Base-by-base conservation (phyloP, 257 asterid genomes). In the Lycium barbarum region DNA sequence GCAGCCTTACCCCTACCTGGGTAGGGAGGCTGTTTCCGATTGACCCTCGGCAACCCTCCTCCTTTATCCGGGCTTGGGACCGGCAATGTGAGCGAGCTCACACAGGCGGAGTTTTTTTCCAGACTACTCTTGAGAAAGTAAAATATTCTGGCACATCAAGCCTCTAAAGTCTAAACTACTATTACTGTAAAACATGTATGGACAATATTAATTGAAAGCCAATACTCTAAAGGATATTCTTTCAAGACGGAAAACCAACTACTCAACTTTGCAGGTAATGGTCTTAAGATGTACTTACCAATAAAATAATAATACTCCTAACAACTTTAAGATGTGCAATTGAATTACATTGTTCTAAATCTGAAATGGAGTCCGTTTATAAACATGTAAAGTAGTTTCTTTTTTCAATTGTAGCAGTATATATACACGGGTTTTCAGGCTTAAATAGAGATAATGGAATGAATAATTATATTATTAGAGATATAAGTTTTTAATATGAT, bases 351-450 rank as follows among this genome's bases (percentile, higher is more conserved):
- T 59, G 26, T 59, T 59, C 26, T 18, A n/a, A 59, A n/a, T n/a
- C 26, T n/a, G 66, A 59, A 18, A 17, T n/a, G 12, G 10, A 72
- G 6, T 43, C 18, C 2, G 6, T n/a, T 72, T 11, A 72, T 43
- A 72, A n/a, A 10, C 58, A 43, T 43, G 15, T n/a, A n/a, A 0
- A 43, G 18, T n/a, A 43, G 9, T 43, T 72, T 72, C 38, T 0
- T 43, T 18, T 71, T 43, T n/a, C 80, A 72, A 51, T 72, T 43
- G 80, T 43, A 43, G 43, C 80, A n/a, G 9, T n/a, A 43, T 72
- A 11, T 57, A 18, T 18, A 72, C 5, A 9, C 43, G 79, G 43
- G 17, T 71, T 43, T 71, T 26, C 79, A 71, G 79, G 36, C 79
- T 71, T 51, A 43, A 71, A 51, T 9, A 40, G 36, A 71, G 55